These are phyloP conservation scores for Ambrosiella xylebori DNA, from an alignment of 2,329 filamentous ascomycete genomes.

Conservation along the genomic window DNA sequence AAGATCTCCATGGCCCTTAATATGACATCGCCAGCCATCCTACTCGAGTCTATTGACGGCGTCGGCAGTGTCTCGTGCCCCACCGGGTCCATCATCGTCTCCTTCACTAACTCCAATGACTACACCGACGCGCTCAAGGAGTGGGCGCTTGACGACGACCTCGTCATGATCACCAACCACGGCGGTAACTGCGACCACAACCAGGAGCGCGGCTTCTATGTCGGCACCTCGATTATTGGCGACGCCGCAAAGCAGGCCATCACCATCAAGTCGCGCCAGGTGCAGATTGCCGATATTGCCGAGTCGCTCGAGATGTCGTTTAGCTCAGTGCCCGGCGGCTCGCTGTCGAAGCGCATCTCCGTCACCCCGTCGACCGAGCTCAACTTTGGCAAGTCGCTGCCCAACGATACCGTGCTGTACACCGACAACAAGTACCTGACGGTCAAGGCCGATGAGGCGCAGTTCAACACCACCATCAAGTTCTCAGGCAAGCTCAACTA, in stretches of 20 bases:
- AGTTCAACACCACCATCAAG: constrained; percentile 21
- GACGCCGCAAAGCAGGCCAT: constrained; percentile 16
- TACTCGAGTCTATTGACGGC: constrained; percentile 14
- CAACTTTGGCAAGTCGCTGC: constrained; percentile 12
- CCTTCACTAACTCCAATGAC: constrained; percentile 13
- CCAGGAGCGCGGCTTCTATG: constrained; percentile 24
- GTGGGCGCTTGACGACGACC: constrained; percentile 14
- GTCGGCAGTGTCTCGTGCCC: constrained; percentile 14
- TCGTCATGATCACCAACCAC: constrained; percentile 27
- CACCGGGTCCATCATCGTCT: constrained; percentile 14
- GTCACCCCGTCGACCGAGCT: constrained; percentile 16
- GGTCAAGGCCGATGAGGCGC: constrained; percentile 21
- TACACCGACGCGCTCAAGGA: constrained; percentile 14
- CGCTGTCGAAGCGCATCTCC: constrained; percentile 17
- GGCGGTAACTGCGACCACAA: constrained; percentile 24
- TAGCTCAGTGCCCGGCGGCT: constrained; percentile 16
- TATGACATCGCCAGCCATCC: constrained; percentile 15
- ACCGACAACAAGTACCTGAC: constrained; percentile 19
- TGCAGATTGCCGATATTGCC: constrained; percentile 19
- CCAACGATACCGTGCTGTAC: constrained; percentile 19
- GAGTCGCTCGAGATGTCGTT: constrained; percentile 16
- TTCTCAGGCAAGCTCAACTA: constrained; percentile 28
- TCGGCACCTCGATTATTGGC: constrained; percentile 18
- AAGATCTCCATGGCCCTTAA: constrained; percentile 16
- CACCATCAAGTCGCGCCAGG: constrained; percentile 19